Evolutionary conservation across 1,284 basidiomycete species (phyloP).

Genomic region (Ganoderma sinense): DNA sequence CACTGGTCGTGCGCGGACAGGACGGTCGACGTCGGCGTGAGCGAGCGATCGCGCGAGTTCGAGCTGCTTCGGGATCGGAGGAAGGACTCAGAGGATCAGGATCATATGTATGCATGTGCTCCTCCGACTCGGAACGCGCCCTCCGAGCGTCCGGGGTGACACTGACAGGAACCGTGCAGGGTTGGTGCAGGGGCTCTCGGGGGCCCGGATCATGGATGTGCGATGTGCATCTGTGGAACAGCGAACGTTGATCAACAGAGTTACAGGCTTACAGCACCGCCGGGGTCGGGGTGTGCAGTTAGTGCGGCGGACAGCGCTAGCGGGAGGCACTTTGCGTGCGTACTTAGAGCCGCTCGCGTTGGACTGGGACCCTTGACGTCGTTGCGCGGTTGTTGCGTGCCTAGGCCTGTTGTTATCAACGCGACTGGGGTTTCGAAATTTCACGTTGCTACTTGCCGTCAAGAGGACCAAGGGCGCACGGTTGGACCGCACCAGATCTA

Average conservation of each 20-base stretch:
- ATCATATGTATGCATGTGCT: not conserved
- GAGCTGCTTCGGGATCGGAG: too few relatives aligned
- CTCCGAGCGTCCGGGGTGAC: not conserved
- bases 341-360: too few relatives aligned
- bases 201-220: not conserved
- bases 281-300: not conserved
- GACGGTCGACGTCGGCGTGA: not conserved
- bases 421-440: not conserved
- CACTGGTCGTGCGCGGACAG: not conserved
- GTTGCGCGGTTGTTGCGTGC: not conserved
- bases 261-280: not conserved
- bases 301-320: not conserved
- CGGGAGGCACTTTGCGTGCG: too few relatives aligned
- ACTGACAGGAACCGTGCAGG: not conserved
- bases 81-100: not conserved
- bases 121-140: constrained; percentile 2
- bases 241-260: too few relatives aligned
- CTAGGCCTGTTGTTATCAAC: too few relatives aligned
- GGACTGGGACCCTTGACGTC: not conserved
- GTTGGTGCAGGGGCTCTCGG: too few relatives aligned
- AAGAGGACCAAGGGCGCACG: not conserved
- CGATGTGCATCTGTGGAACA: too few relatives aligned
- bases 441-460: not conserved
- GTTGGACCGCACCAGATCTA: not conserved
- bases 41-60: not conserved